Base-by-base conservation (phyloP, 108 stramenopile species). In the Cyclotella atomus region DNA sequence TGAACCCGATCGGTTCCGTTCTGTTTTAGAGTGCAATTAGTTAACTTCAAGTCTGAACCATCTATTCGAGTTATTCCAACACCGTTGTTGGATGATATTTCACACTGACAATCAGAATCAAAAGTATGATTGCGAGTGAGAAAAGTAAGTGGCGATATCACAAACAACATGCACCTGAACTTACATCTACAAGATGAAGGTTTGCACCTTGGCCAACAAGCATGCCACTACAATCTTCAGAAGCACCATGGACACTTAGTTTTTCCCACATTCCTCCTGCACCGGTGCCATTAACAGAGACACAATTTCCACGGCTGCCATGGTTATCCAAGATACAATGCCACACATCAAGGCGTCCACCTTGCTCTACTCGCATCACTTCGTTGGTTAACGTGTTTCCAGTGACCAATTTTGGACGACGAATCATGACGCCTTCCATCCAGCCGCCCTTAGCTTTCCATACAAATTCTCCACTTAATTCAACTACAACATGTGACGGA, bases 401-500 rank as follows among this genome's bases (percentile, higher is more conserved):
- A 0, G 82, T 66, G 30, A 83, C 76, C 17, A 90, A 70, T 64
- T 86, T 87, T 0, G 94, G 91, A 19, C 94, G 78, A 7, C 94
- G 84, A 38, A 95, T 85, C 2, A 90, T 91, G 0, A 95, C 69
- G 9, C 94, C 94, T 68, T 91, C 92, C 45, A 91, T 89, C 75
- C 85, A 89, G 24, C 91, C 94, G n/a, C 89, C 84, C 3, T 47
- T 70, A 10, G 83, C 85, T 25, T 70, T 81, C 91, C 91, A 92
- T 0, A 52, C 29, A 17, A 93, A 47, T 43, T 88, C 76, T 14
- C 94, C 95, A 69, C 86, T 87, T 49, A 96, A 55, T 81, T 96
- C 95, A 34, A 96, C 55, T 17, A 92, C 79, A 1, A 96, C 95
- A 60, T 92, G 90, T 0, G 89, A 64, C 36, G 92, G 87, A 45